These are phyloP conservation scores for Inga leiocalycina DNA, from an alignment of 306 rosid species.

Conservation along the genomic window DNA sequence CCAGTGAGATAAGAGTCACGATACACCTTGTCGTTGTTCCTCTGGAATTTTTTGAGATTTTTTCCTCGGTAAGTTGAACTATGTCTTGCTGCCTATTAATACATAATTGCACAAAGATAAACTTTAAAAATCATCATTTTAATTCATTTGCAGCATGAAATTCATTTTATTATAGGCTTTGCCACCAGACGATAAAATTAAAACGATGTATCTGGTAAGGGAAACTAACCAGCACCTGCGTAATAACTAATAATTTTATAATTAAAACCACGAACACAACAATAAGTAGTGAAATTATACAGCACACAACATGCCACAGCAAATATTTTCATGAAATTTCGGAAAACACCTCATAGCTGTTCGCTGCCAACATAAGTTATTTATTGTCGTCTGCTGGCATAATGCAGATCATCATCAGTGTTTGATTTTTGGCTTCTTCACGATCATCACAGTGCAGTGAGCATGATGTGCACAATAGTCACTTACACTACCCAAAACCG, in stretches of 20 bases:
- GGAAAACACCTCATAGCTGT: constrained; percentile 5
- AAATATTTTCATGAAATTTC: neutral
- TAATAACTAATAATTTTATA: neutral
- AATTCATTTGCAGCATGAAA: neutral
- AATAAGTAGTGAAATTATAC: constrained; percentile 6
- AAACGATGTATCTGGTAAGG: neutral
- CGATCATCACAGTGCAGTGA: constrained; percentile 73
- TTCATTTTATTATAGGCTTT: neutral
- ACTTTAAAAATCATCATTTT: neutral
- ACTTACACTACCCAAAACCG: constrained; percentile 78
- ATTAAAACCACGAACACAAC: neutral
- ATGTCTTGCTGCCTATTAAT: neutral
- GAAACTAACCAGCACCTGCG: neutral
- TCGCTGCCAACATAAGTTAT: neutral
- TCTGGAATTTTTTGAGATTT: neutral
- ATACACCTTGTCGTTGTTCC: neutral
- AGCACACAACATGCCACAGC: neutral
- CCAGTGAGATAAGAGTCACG: neutral
- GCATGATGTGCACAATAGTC: constrained; percentile 87
- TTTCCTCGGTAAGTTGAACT: neutral
- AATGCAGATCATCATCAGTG: constrained; percentile 38
- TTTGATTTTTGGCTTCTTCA: constrained; percentile 74
- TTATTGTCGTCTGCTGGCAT: neutral
- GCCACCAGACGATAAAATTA: neutral
- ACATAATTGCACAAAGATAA: neutral